Evolutionary conservation across 345 rosid species (phyloP).

Genomic region (Gossypium stocksii): DNA sequence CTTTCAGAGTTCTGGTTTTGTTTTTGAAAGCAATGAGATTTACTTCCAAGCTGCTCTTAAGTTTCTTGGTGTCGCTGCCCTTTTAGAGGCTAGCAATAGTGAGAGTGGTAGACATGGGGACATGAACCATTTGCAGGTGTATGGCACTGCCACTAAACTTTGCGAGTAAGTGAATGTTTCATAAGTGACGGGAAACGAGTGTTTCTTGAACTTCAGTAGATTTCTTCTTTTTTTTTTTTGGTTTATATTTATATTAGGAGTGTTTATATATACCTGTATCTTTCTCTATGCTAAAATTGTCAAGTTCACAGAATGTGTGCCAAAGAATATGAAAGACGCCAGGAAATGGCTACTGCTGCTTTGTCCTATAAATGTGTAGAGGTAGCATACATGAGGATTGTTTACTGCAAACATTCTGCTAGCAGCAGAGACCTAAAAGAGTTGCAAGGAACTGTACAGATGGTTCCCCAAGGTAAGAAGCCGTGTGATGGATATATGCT

Average conservation of each 20-base stretch:
- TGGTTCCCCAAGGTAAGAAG: constrained; percentile 54
- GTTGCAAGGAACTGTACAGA: constrained; percentile 47
- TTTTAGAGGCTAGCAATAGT: constrained; percentile 47
- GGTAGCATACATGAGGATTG: constrained; percentile 67
- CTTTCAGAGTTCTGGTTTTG: constrained; percentile 47
- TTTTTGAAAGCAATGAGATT: constrained; percentile 56
- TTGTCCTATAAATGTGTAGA: constrained; percentile 85
- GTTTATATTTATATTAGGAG: not conserved
- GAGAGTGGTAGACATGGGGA: constrained; percentile 42
- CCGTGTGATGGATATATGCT: not conserved
- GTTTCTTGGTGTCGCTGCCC: constrained; percentile 70
- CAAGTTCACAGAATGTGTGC: constrained; percentile 59
- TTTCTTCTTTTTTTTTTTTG: not conserved
- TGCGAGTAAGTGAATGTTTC: constrained; percentile 55
- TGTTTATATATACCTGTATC: too few relatives aligned
- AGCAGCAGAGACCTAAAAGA: constrained; percentile 46
- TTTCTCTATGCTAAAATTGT: constrained; percentile 17
- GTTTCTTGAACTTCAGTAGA: constrained; percentile 14
- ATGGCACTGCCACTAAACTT: constrained; percentile 52
- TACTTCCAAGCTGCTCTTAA: constrained; percentile 70
- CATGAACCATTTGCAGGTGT: constrained; percentile 43
- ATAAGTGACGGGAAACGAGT: constrained; percentile 10
- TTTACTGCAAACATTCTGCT: constrained; percentile 42
- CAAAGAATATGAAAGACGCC: constrained; percentile 50
- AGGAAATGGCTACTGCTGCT: constrained; percentile 73